Percentiles rank a stretch among this genome's conserved stretches.
phyloP scores from a whole-genome alignment of 768 basidiomycete species.

The Tulasnella sp. region DNA sequence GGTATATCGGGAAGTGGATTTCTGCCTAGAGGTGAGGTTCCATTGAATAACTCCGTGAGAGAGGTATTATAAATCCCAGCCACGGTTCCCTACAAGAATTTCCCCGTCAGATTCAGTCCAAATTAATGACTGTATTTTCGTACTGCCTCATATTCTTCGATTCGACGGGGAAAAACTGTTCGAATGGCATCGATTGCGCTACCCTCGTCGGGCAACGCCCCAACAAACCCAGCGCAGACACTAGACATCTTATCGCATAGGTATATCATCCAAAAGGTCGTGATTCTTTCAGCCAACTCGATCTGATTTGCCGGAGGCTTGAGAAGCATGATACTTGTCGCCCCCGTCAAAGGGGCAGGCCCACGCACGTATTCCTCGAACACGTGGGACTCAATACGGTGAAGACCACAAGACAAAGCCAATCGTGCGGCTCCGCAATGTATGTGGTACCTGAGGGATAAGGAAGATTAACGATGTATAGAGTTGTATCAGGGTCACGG shows the following conservation, averaged over 20 bases:
- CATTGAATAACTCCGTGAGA: constrained; percentile 21
- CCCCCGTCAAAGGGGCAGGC: neutral
- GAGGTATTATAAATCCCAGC: neutral
- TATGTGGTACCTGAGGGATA: constrained; percentile 23
- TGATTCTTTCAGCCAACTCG: constrained; percentile 27
- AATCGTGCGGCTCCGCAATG: constrained; percentile 72
- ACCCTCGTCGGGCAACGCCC: constrained; percentile 20
- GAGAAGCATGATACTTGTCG: constrained; percentile 4
- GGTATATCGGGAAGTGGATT: neutral
- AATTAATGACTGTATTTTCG: neutral
- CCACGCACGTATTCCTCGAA: neutral
- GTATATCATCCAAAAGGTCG: constrained; percentile 32
- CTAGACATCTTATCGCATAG: constrained; percentile 25
- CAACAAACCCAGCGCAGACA: constrained; percentile 27
- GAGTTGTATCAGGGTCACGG: neutral
- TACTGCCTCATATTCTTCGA: constrained; percentile 29
- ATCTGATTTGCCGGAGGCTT: neutral
- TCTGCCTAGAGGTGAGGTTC: neutral
- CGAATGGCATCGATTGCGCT: constrained; percentile 18
- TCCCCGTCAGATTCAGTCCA: neutral
- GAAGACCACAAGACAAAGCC: constrained; percentile 70
- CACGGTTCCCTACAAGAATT: constrained; percentile 1
- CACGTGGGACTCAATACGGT: constrained; percentile 28
- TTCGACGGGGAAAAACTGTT: constrained; percentile 22
- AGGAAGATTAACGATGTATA: neutral